These are phyloP conservation scores for Spergularia azorica DNA, from an alignment of 179 eudicot species.

Conservation along the genomic window DNA sequence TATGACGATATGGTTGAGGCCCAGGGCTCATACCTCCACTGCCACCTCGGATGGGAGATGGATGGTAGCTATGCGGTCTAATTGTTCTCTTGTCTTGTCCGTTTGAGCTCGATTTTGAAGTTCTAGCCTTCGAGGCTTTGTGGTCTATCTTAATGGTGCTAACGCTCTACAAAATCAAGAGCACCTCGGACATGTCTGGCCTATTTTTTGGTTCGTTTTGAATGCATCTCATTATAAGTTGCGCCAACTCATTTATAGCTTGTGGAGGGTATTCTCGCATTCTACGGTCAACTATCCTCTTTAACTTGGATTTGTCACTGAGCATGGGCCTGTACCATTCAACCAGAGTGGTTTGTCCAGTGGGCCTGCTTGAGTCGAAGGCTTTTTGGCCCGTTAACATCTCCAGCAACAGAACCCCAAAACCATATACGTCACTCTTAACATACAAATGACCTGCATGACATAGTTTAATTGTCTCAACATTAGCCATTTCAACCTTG, in stretches of 20 bases:
- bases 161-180: constrained; percentile 45
- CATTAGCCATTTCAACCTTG: too few relatives aligned
- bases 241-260: constrained; percentile 48
- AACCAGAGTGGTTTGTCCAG: constrained; percentile 47
- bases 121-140: constrained; percentile 27
- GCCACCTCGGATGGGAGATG: background rate
- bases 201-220: constrained; percentile 57
- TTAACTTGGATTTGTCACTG: constrained; percentile 42
- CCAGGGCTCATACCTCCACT: background rate
- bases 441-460: constrained; percentile 65
- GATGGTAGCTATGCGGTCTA: background rate
- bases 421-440: constrained; percentile 74
- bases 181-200: constrained; percentile 53
- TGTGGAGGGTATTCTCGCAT: constrained; percentile 55
- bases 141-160: constrained; percentile 40
- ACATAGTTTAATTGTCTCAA: too few relatives aligned
- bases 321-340: constrained; percentile 67
- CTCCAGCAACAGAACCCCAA: constrained; percentile 72
- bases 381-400: constrained; percentile 59
- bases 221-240: constrained; percentile 51
- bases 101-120: constrained; percentile 3
- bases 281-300: constrained; percentile 61
- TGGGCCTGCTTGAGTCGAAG: constrained; percentile 47
- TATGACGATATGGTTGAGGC: background rate
- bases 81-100: too few relatives aligned